phyloP scores from a whole-genome alignment of 129 eudicot genomes.

The Cynara cardunculus region DNA sequence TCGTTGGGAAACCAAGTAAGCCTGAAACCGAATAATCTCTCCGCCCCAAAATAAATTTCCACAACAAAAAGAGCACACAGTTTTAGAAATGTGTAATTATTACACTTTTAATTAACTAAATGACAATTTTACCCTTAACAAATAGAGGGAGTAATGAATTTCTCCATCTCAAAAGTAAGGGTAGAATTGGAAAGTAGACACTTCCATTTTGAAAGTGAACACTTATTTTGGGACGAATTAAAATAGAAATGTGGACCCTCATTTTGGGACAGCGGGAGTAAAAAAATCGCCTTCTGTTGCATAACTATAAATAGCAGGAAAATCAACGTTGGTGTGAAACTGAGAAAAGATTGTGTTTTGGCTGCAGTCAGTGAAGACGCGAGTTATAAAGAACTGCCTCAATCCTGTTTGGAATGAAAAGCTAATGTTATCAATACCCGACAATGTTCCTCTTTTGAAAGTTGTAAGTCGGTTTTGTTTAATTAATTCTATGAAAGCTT shows the following conservation, averaged over 20 bases:
- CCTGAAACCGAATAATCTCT: background rate
- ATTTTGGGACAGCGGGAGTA: background rate
- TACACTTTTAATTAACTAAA: background rate
- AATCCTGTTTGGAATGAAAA: slow-evolving; percentile 97
- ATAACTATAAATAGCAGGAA: background rate
- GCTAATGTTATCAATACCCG: slow-evolving; percentile 95
- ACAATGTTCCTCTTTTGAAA: slow-evolving; percentile 69
- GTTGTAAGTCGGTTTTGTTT: slow-evolving; percentile 50
- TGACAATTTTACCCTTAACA: background rate
- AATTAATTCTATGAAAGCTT: background rate
- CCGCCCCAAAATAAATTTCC: background rate
- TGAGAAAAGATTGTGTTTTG: slow-evolving; percentile 8
- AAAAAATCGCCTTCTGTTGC: background rate
- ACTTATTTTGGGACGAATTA: background rate
- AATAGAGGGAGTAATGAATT: background rate
- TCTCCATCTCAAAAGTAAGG: background rate
- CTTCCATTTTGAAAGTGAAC: background rate
- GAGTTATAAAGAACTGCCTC: slow-evolving; percentile 74
- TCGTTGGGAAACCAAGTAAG: slow-evolving; percentile 78
- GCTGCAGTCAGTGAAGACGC: slow-evolving; percentile 88
- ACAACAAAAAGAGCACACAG: background rate
- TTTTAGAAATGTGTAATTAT: background rate
- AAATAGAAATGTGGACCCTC: background rate
- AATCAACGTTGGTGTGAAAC: background rate
- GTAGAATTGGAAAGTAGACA: background rate